Evolutionary conservation across 1,139 yeast species (phyloP).

Genomic region (Yamadazyma diospyri): DNA sequence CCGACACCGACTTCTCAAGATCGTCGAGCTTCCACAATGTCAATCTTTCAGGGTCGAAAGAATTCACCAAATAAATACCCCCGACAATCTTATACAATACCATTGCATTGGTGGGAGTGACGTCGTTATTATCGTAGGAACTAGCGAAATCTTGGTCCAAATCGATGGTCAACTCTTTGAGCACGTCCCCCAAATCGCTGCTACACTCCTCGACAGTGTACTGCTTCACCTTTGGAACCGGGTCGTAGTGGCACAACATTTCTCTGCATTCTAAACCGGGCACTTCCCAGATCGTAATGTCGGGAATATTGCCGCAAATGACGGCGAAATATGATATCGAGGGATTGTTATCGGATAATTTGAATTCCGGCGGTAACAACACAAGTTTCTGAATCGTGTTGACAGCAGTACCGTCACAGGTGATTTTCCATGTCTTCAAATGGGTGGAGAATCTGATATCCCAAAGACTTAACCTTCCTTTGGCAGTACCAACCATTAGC

Average conservation of each 20-base stretch:
- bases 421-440: slow-evolving; percentile 60
- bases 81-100: slow-evolving; percentile 9
- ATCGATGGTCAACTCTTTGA: slow-evolving; percentile 12
- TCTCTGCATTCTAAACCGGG: slow-evolving; percentile 62
- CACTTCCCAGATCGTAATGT: slow-evolving; percentile 75
- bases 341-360: slow-evolving; percentile 6
- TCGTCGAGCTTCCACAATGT: slow-evolving; percentile 32
- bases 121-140: background rate
- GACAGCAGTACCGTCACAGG: slow-evolving; percentile 15
- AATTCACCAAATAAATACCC: slow-evolving; percentile 19
- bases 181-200: slow-evolving; percentile 8
- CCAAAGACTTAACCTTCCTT: slow-evolving; percentile 77
- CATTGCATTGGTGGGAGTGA: slow-evolving; percentile 3
- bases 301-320: slow-evolving; percentile 47
- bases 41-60: slow-evolving; percentile 26
- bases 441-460: slow-evolving; percentile 67
- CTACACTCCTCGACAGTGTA: slow-evolving; percentile 11
- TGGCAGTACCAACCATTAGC: slow-evolving; percentile 70
- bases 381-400: slow-evolving; percentile 13
- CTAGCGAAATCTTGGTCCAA: slow-evolving; percentile 7
- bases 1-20: slow-evolving; percentile 23
- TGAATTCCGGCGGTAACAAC: slow-evolving; percentile 9
- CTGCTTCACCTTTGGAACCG: slow-evolving; percentile 9
- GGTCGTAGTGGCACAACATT: slow-evolving; percentile 27
- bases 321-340: slow-evolving; percentile 24